phyloP scores from a whole-genome alignment of 352 stramenopile genomes.

The Globisporangium cylindrosporum region DNA sequence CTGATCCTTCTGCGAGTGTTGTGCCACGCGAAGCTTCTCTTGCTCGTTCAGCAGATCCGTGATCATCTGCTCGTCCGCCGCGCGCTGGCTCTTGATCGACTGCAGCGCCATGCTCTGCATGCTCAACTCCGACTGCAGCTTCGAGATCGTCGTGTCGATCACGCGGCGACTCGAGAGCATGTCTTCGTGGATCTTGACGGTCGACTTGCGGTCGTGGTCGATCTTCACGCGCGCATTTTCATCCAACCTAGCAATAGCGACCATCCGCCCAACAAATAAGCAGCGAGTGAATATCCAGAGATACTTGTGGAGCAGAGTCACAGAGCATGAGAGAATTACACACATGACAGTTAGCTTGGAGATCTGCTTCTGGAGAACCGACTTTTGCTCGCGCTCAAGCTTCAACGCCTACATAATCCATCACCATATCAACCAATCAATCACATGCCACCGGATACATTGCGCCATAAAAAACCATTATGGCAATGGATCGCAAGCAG shows the following conservation, averaged over 20 bases:
- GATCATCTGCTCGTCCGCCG: conserved; percentile 80
- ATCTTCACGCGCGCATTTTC: conserved; percentile 32
- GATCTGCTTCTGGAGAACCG: conserved; percentile 67
- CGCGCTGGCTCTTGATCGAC: conserved; percentile 67
- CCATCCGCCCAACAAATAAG: not conserved
- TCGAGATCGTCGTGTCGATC: conserved; percentile 79
- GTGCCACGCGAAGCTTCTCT: conserved; percentile 56
- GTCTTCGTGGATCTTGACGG: conserved; percentile 67
- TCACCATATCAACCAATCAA: not conserved
- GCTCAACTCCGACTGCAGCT: conserved; percentile 67
- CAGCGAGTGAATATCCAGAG: not conserved
- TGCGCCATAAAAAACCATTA: not conserved
- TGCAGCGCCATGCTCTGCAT: conserved; percentile 53
- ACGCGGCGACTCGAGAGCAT: conserved; percentile 82
- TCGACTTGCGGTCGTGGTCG: conserved; percentile 36
- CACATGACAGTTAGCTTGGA: conserved; percentile 75
- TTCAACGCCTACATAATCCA: conserved; percentile 48
- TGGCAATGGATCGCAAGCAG: not conserved
- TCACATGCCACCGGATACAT: too few relatives aligned
- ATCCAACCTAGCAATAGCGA: conserved; percentile 35
- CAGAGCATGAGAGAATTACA: not conserved
- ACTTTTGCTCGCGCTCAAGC: conserved; percentile 77
- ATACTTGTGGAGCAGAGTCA: not conserved
- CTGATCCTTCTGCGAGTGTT: conserved; percentile 46
- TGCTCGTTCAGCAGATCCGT: conserved; percentile 82